phyloP scores from a whole-genome alignment of 768 basidiomycete genomes.

The Leccinum truebloodii region DNA sequence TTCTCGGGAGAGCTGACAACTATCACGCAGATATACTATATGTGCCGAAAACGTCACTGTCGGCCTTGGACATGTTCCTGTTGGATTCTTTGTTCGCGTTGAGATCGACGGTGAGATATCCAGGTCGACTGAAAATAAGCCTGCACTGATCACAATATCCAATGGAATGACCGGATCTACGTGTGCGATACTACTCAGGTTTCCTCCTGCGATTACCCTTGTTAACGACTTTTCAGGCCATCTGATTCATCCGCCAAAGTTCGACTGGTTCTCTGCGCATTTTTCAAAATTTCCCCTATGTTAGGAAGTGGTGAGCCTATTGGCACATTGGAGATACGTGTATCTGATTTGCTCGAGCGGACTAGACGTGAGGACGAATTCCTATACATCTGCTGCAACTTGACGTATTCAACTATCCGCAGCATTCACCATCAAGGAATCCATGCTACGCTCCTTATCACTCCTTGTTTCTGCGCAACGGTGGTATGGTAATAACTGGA shows the following conservation, averaged over 20 bases:
- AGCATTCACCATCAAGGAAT: neutral
- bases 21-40: slow-evolving; percentile 4
- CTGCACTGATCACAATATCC: neutral
- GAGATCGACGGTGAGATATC: neutral
- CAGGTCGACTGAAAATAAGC: neutral
- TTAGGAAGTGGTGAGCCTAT: slow-evolving; percentile 4
- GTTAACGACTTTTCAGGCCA: slow-evolving; percentile 2
- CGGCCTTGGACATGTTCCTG: slow-evolving; percentile 8
- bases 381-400: neutral
- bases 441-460: neutral
- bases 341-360: neutral
- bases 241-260: neutral
- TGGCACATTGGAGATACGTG: neutral
- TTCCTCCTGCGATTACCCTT: neutral
- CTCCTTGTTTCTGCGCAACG: neutral
- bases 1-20: neutral
- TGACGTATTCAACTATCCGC: neutral
- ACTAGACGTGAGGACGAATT: neutral
- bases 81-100: slow-evolving; percentile 10
- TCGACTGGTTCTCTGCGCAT: neutral
- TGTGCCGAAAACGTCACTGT: slow-evolving; percentile 4
- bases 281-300: slow-evolving; percentile 7
- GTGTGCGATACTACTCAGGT: neutral
- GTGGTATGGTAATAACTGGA: neutral
- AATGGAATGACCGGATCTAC: neutral